Evolutionary conservation across 2,329 filamentous ascomycete species (phyloP).

Genomic region (Zymoseptoria pseudotritici): DNA sequence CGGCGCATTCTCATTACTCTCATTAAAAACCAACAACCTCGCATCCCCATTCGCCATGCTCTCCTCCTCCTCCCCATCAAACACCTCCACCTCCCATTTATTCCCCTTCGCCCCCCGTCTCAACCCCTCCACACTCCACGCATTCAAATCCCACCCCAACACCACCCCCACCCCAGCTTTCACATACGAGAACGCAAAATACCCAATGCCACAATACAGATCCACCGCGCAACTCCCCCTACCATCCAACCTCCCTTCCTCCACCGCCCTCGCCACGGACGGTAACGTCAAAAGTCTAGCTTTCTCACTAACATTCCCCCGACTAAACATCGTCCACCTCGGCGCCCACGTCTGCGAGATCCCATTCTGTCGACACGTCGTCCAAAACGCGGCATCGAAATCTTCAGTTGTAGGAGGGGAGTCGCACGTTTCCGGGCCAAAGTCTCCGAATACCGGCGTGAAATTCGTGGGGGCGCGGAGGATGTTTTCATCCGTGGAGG

Average conservation of each 20-base stretch:
- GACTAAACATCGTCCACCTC: constrained; percentile 86
- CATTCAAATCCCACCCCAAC: constrained; percentile 82
- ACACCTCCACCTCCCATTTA: constrained; percentile 27
- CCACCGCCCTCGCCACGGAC: constrained; percentile 23
- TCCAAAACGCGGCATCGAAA: constrained; percentile 68
- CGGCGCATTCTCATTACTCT: constrained; percentile 33
- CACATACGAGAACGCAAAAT: constrained; percentile 82
- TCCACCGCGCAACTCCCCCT: constrained; percentile 50
- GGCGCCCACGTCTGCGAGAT: constrained; percentile 84
- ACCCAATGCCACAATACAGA: constrained; percentile 87
- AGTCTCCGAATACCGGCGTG: constrained; percentile 64
- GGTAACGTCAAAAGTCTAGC: constrained; percentile 56
- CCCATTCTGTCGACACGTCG: constrained; percentile 63
- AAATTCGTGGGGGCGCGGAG: constrained; percentile 67
- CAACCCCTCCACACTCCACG: constrained; percentile 42
- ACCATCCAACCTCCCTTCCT: constrained; percentile 27
- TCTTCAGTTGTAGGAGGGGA: constrained; percentile 38
- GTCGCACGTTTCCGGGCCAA: constrained; percentile 48
- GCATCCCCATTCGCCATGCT: constrained; percentile 5
- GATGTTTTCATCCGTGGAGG: constrained; percentile 55
- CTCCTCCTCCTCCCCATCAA: constrained; percentile 1
- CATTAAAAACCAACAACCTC: constrained; percentile 35
- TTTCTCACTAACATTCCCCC: constrained; percentile 87
- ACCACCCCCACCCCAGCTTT: constrained; percentile 60
- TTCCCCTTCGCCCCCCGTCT: constrained; percentile 35